phyloP scores from a whole-genome alignment of 176 grass and related monocot species.

The Saccharum spontaneum region DNA sequence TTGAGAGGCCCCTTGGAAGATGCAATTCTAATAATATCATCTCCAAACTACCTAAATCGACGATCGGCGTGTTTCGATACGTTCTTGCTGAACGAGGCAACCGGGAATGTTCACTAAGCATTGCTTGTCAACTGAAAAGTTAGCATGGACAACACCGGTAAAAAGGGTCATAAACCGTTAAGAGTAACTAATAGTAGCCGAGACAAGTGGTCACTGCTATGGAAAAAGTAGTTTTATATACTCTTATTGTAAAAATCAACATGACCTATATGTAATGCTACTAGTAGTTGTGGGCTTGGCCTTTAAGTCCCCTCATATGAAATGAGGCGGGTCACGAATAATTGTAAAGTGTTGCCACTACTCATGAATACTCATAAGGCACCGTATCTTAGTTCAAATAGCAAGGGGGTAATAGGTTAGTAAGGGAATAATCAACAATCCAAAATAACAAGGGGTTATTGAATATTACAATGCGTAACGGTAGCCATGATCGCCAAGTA shows the following conservation, averaged over 20 bases:
- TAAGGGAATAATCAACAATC: neutral
- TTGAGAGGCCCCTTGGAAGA: neutral
- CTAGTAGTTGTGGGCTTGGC: neutral
- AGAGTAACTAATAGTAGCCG: neutral
- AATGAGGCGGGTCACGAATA: neutral
- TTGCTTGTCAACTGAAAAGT: neutral
- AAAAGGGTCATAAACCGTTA: neutral
- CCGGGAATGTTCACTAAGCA: neutral
- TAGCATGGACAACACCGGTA: neutral
- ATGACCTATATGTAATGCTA: neutral
- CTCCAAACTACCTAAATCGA: too few relatives aligned
- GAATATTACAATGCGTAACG: neutral
- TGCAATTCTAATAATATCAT: neutral
- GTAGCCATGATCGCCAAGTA: neutral
- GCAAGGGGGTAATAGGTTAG: too few relatives aligned
- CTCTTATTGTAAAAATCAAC: neutral
- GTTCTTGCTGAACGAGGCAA: neutral
- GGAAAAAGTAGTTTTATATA: neutral
- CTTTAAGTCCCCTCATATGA: neutral
- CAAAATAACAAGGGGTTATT: neutral
- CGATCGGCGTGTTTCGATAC: too few relatives aligned
- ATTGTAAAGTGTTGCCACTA: neutral
- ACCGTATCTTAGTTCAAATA: too few relatives aligned
- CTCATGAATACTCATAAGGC: too few relatives aligned
- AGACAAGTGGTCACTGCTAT: neutral